phyloP scores from a whole-genome alignment of 495 filamentous ascomycete species.

The Penicillium arizonense region DNA sequence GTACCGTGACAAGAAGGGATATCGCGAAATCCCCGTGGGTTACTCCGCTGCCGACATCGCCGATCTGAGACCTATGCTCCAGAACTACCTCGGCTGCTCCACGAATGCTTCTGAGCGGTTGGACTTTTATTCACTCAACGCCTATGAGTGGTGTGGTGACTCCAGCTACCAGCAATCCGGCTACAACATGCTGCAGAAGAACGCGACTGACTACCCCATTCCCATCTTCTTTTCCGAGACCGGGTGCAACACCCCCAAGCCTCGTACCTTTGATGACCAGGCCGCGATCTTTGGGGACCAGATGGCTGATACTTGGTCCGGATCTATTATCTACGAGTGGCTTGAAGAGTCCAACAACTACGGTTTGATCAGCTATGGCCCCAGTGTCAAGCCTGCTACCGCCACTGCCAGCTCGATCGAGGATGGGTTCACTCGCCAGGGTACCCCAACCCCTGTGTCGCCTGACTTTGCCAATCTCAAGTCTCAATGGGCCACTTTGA shows the following conservation, averaged over 20 bases:
- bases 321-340: constrained; percentile 88
- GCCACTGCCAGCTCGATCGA: constrained; percentile 48
- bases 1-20: constrained; percentile 73
- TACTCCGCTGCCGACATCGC: constrained; percentile 91
- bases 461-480: constrained; percentile 80
- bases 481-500: constrained; percentile 71
- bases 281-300: constrained; percentile 67
- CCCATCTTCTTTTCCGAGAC: constrained; percentile 88
- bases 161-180: constrained; percentile 65
- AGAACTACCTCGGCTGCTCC: constrained; percentile 84
- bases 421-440: constrained; percentile 66
- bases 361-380: constrained; percentile 78
- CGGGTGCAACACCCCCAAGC: constrained; percentile 65
- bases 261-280: constrained; percentile 76
- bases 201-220: constrained; percentile 60
- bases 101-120: constrained; percentile 64
- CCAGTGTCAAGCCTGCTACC: constrained; percentile 24
- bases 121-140: constrained; percentile 84
- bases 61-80: constrained; percentile 76
- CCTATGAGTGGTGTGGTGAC: constrained; percentile 83
- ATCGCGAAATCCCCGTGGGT: constrained; percentile 79
- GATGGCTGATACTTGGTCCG: constrained; percentile 77
- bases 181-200: constrained; percentile 63
- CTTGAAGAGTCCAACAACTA: constrained; percentile 84
- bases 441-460: constrained; percentile 68